These are phyloP conservation scores for Boletus barrowsii DNA, from an alignment of 768 basidiomycete genomes.

Conservation along the genomic window DNA sequence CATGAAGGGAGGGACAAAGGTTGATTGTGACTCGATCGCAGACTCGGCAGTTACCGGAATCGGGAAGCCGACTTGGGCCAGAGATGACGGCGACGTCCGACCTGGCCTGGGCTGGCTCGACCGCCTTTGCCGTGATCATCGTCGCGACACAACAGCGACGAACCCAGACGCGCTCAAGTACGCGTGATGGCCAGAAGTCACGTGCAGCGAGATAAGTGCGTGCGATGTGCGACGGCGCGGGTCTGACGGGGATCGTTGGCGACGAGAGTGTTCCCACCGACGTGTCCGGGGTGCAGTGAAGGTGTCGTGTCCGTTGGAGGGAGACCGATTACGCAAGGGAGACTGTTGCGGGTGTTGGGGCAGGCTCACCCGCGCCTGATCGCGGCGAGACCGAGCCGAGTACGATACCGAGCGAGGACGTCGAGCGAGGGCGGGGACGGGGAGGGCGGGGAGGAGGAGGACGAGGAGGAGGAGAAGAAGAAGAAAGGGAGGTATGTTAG, in stretches of 20 bases:
- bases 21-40: conserved; percentile 5
- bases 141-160: conserved; percentile 6
- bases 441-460: not conserved
- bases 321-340: conserved; percentile 2
- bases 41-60: conserved; percentile 18
- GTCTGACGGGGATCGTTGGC: conserved; percentile 13
- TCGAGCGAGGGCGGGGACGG: not conserved
- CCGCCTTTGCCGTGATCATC: not conserved
- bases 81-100: not conserved
- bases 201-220: conserved; percentile 25
- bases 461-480: not conserved
- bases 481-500: conserved; percentile 5
- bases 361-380: conserved; percentile 10
- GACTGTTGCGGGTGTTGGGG: not conserved
- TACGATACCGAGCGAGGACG: not conserved
- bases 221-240: conserved; percentile 11
- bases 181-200: conserved; percentile 17
- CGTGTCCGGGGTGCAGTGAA: conserved; percentile 1
- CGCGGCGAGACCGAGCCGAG: conserved; percentile 11
- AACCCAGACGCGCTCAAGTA: conserved; percentile 1
- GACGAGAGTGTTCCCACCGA: not conserved
- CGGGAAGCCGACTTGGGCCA: not conserved
- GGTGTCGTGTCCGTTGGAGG: not conserved
- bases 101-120: not conserved
- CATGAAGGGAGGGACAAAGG: conserved; percentile 6